Base-by-base conservation (phyloP, 2,329 filamentous ascomycete species). In the Coniochaeta pulveracea region DNA sequence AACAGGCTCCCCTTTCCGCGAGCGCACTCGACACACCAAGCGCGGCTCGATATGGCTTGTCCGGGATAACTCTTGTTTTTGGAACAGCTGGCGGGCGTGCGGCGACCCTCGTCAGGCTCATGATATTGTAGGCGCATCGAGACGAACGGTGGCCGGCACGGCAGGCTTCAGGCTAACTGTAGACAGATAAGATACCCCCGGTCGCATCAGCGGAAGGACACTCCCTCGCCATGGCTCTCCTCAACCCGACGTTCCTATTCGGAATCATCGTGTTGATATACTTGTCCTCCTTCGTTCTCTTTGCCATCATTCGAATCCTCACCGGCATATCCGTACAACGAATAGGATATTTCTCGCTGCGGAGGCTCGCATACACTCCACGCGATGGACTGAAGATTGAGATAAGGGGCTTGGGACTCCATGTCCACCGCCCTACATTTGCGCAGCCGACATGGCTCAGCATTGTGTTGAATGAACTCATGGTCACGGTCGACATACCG, bases 401-500 rank as follows among this genome's bases (percentile, higher is more conserved):
- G 55, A 78, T 98, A 36, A 78, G 91, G 33, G 85, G 88, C 33
- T 67, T 98, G 34, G 86, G 91, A 27, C 67, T 98, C 47, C 81
- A 84, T 37, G 59, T 96, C 41, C 91, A 98, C 58, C 78, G 88
- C 4, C 91, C 91, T 10, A 96, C 91, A 5, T 96, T 98, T 58
- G 85, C 89, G 29, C 86, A 96, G 55, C 91, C 91, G 27, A 96
- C 93, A 41, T 96, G 89, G 86, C 64, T 94, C 47, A 96, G 88
- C 54, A 68, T 98, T 33, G 83, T 91, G 7, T 60, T 98, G 38
- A 84, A 76, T 47, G 91, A 95, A 51, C 64, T 95, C 32, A 82
- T 78, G 32, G 69, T 98, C 33, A 93, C 85, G 0, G 55, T 96
- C 26, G 85, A 98, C 51, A 63, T 86, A 28, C 70, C 72, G 39